A percentile compares a stretch with the other conserved stretches of the same genome.
phyloP scores from a whole-genome alignment of 768 basidiomycete genomes.

The Calocybe indica region DNA sequence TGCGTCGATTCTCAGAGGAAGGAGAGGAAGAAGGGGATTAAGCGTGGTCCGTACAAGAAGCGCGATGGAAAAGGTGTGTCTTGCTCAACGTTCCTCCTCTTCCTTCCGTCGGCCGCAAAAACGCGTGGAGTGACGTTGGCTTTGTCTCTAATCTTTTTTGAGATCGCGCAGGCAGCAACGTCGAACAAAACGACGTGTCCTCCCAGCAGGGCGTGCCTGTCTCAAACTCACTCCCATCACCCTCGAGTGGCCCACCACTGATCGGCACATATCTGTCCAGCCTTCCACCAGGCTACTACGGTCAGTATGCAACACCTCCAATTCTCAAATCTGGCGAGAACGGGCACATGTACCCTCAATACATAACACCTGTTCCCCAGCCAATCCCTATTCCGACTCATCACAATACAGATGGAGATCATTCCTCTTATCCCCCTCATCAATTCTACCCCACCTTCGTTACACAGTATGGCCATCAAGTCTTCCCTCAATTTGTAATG shows the following conservation, averaged over 20 bases:
- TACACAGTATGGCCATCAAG: slow-evolving; percentile 13
- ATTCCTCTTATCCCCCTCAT: slow-evolving; percentile 13
- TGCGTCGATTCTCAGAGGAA: slow-evolving; percentile 90
- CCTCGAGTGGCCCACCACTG: slow-evolving; percentile 37
- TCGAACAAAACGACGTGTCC: slow-evolving; percentile 34
- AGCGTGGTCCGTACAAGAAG: slow-evolving; percentile 91
- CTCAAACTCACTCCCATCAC: slow-evolving; percentile 33
- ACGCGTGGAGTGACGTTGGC: slow-evolving; percentile 17
- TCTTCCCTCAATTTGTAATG: slow-evolving; percentile 16
- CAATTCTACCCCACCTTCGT: slow-evolving; percentile 17
- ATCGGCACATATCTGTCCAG: slow-evolving; percentile 42
- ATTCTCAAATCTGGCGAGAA: slow-evolving; percentile 48
- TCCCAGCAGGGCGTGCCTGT: slow-evolving; percentile 36
- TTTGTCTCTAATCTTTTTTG: slow-evolving; percentile 38
- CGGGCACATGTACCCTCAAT: slow-evolving; percentile 37
- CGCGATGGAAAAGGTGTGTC: slow-evolving; percentile 83
- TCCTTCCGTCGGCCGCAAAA: slow-evolving; percentile 9
- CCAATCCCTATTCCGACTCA: slow-evolving; percentile 10
- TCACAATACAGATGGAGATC: slow-evolving; percentile 13
- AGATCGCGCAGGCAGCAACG: slow-evolving; percentile 55
- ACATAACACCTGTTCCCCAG: slow-evolving; percentile 15
- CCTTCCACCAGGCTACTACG: slow-evolving; percentile 49
- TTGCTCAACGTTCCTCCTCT: slow-evolving; percentile 11
- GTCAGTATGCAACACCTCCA: slow-evolving; percentile 45
- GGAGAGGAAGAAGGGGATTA: slow-evolving; percentile 85